Conservation (phyloP, 805 yeast species). For the Sungouiella thailandica region DNA sequence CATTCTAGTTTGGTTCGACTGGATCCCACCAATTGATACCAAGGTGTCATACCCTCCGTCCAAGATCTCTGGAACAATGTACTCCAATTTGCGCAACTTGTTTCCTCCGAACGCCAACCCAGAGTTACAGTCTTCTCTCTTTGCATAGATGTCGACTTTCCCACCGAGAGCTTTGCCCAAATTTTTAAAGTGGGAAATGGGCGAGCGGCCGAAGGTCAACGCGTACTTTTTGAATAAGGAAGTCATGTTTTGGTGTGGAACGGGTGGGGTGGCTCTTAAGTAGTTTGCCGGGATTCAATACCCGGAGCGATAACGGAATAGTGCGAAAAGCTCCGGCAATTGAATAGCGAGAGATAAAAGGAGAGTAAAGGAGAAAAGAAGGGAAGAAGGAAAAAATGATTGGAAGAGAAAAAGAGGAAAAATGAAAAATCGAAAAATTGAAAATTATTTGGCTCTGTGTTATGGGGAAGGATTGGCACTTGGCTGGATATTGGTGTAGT, state of each 20-base stretch:
- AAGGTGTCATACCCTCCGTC: conserved; percentile 4
- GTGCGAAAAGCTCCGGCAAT: no score
- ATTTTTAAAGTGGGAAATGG: conserved; percentile 3
- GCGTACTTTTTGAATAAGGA: conserved; percentile 3
- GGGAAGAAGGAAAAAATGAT: no score
- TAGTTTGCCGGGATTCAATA: no score
- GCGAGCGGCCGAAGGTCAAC: conserved; percentile 5
- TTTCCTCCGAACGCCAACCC: conserved; percentile 5
- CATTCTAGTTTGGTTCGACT: conserved; percentile 6
- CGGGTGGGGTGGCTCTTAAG: no score
- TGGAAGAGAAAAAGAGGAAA: no score
- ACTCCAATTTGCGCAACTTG: conserved; percentile 5
- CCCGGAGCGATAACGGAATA: no score
- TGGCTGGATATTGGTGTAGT: no score
- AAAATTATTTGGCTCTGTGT: no score
- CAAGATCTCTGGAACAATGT: conserved; percentile 5
- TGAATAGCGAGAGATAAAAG: not conserved
- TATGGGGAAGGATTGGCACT: no score
- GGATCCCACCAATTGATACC: conserved; percentile 5
- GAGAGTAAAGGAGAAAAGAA: not conserved
- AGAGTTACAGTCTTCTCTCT: conserved; percentile 6
- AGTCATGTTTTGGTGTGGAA: conserved; percentile 1
- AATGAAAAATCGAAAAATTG: no score
- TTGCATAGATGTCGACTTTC: conserved; percentile 4
- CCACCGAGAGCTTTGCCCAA: conserved; percentile 4